phyloP scores from a whole-genome alignment of 371 early-diverging fungal genomes.

The Nematocida ausubeli region DNA sequence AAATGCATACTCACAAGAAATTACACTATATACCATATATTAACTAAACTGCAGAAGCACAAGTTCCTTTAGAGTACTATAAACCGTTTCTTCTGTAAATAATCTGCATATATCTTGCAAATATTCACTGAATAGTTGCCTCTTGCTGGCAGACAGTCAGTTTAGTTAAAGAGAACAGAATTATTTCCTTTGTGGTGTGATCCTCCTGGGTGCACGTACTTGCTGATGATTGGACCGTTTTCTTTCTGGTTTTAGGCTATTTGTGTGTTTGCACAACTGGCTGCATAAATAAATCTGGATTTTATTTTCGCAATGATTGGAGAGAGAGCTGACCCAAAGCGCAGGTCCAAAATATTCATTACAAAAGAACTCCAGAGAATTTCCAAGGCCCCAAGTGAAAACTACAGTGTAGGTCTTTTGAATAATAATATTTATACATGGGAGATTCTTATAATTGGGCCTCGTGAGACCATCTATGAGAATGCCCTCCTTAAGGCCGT shows the following conservation, averaged over 20 bases:
- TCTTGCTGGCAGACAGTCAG: no score
- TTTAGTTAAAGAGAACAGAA: no score
- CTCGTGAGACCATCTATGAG: slow-evolving; percentile 88
- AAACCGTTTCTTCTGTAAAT: no score
- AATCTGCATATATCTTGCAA: no score
- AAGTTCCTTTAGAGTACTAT: no score
- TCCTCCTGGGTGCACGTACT: no score
- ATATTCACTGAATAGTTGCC: no score
- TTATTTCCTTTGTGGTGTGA: no score
- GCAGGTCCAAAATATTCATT: slow-evolving; percentile 62
- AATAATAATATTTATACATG: slow-evolving; percentile 73
- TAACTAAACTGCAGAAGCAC: no score
- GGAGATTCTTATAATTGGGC: slow-evolving; percentile 92
- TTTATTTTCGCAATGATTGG: slow-evolving; percentile 46
- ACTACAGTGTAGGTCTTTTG: slow-evolving; percentile 68
- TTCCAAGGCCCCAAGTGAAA: slow-evolving; percentile 58
- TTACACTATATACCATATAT: no score
- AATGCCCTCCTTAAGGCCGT: slow-evolving; percentile 83
- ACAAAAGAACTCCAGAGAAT: slow-evolving; percentile 66
- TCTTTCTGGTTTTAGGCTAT: not conserved
- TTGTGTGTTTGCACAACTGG: slow-evolving; percentile 16
- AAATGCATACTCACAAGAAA: no score
- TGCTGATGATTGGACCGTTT: not conserved
- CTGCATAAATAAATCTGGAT: slow-evolving; percentile 7
- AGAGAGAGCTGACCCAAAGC: slow-evolving; percentile 13